These are phyloP conservation scores for Pichia sp. DNA, from an alignment of 1,139 yeast species.

Conservation along the genomic window DNA sequence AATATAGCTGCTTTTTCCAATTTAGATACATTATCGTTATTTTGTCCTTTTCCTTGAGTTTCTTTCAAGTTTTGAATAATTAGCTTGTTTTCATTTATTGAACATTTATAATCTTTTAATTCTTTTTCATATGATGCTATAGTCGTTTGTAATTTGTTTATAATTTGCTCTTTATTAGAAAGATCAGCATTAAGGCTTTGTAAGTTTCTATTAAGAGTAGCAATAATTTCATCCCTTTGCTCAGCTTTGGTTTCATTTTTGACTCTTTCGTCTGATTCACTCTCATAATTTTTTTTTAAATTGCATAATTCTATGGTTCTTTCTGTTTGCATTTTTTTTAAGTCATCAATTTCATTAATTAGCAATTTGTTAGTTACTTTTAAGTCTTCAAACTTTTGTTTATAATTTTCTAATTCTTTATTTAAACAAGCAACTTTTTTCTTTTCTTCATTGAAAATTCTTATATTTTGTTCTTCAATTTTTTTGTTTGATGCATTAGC, in stretches of 20 bases:
- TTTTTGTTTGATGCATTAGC: not conserved
- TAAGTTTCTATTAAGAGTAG: not conserved
- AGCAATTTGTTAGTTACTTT: not conserved
- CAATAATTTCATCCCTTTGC: not conserved
- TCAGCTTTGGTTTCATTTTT: not conserved
- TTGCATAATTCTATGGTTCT: not conserved
- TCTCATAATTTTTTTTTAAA: not conserved
- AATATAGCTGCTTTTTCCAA: not conserved
- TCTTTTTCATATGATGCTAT: not conserved
- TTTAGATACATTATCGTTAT: not conserved
- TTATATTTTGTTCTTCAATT: slow-evolving; percentile 8
- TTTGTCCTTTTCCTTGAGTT: not conserved
- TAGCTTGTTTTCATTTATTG: not conserved
- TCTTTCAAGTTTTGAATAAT: not conserved
- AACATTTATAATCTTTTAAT: not conserved
- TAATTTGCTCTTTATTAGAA: not conserved
- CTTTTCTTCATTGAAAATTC: slow-evolving; percentile 6
- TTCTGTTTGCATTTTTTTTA: too few relatives aligned
- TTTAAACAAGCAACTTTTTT: slow-evolving; percentile 1
- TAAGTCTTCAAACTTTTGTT: not conserved
- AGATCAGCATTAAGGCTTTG: not conserved
- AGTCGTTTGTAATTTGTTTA: not conserved
- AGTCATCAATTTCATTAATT: not conserved
- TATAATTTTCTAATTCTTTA: not conserved
- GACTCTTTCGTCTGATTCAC: not conserved